A percentile compares a stretch with the other conserved stretches of the same genome.
Conservation (phyloP, 306 rosid species). For the Styphnolobium japonicum region DNA sequence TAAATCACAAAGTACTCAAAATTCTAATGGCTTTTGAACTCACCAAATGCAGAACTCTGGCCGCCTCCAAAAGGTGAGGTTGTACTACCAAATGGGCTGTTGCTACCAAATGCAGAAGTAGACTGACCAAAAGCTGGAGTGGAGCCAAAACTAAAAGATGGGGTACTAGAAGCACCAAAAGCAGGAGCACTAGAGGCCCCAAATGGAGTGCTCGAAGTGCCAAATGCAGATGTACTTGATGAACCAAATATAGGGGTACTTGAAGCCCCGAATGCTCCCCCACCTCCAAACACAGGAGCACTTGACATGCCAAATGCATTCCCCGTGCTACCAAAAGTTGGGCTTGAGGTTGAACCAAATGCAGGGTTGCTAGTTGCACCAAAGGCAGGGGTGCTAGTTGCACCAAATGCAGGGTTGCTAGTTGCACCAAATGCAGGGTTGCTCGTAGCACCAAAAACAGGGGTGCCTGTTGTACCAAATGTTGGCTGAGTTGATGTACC, state of each 20-base stretch:
- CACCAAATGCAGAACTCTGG: conserved; percentile 83
- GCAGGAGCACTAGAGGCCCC: conserved; percentile 65
- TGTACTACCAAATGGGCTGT: conserved; percentile 58
- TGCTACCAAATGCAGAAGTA: conserved; percentile 70
- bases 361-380: conserved; percentile 48
- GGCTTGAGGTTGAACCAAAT: conserved; percentile 68
- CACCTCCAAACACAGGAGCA: conserved; percentile 67
- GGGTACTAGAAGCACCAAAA: conserved; percentile 74
- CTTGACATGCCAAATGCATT: conserved; percentile 58
- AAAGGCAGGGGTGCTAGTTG: conserved; percentile 43
- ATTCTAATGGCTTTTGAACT: conserved; percentile 28
- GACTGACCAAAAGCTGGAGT: conserved; percentile 74
- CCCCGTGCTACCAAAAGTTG: conserved; percentile 66
- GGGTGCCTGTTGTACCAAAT: conserved; percentile 46
- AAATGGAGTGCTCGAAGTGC: conserved; percentile 53
- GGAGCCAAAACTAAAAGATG: conserved; percentile 68
- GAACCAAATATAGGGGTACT: conserved; percentile 58
- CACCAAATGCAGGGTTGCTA: conserved; percentile 45
- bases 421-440: conserved; percentile 49
- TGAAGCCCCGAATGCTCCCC: conserved; percentile 74
- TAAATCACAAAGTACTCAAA: conserved; percentile 17
- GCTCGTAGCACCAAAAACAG: conserved; percentile 43
- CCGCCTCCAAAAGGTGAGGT: conserved; percentile 73
- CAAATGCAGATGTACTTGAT: conserved; percentile 53
- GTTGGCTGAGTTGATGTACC: conserved; percentile 64